Conservation (phyloP, 108 stramenopile genomes). For the Nannochloropsis oceanica region DNA sequence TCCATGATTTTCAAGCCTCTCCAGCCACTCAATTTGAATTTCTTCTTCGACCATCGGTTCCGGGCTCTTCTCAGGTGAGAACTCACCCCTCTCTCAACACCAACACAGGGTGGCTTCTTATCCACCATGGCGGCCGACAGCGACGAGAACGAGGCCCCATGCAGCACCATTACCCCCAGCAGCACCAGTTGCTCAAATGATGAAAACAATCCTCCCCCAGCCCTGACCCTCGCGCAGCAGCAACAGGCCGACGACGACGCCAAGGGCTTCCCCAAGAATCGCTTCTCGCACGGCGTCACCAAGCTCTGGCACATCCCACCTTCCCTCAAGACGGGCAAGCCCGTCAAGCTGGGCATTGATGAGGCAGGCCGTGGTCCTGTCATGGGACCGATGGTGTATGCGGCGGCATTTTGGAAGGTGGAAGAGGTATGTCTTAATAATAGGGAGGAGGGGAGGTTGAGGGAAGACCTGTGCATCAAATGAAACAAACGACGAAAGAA, state of each 20-base stretch:
- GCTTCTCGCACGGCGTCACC: not conserved
- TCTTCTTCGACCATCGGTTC: too few species aligned
- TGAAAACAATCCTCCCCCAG: not conserved
- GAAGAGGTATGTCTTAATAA: not conserved
- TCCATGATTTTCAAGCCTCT: too few species aligned
- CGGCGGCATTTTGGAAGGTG: conserved; percentile 37
- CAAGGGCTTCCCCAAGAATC: not conserved
- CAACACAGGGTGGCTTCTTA: not conserved
- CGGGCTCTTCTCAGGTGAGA: too few species aligned
- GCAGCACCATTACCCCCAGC: not conserved
- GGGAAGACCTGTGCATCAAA: too few species aligned
- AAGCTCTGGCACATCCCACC: not conserved
- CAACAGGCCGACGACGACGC: not conserved
- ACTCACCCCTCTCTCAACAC: not conserved
- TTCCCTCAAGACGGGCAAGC: not conserved
- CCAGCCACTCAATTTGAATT: too few species aligned
- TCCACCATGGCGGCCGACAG: not conserved
- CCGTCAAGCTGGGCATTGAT: conserved; percentile 36
- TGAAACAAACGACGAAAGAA: not conserved
- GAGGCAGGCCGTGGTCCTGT: conserved; percentile 43
- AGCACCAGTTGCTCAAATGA: not conserved
- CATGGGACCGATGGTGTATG: conserved; percentile 37
- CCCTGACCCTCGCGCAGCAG: not conserved
- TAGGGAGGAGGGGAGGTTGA: not conserved
- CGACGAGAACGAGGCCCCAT: not conserved